Evolutionary conservation across 257 asterid genomes (phyloP), one percentile per base, ranked within the genome.

Genomic region (Nicotiana undulata): DNA sequence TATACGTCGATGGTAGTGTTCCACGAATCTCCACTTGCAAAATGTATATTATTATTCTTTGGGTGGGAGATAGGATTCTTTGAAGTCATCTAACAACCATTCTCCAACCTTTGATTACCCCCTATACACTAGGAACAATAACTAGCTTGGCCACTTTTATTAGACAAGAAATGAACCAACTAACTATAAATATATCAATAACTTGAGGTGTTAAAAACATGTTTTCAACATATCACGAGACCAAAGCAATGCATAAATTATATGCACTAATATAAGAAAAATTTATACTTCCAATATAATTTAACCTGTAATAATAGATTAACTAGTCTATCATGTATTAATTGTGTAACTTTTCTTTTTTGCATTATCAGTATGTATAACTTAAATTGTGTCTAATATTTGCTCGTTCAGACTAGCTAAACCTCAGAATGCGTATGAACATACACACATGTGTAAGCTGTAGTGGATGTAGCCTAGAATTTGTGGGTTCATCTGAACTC

Each of bases 1-100:
- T 49, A 49, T 83, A 85, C 78, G 79, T 89, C 85, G 12, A 63
- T 75, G 79, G 83, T 80, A 78, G 84, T 88, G 87, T 83, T 85
- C 79, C 81, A 79, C 56, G 74, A 83, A 79, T 56, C 83, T 52
- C 81, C 86, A 83, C 82, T 55, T 59, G 55, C 79, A 76, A 79
- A 63, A 78, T 52, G 11, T 40, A 77, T 32, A 84, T 51, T 76
- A 52, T 40, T 70, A 72, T 72, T 72, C 20, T 40, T 40, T 72
- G 40, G 24, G 78, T 72, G 61, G 78, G 53, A 37, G 49, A 59
- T 59, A 59, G 40, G 46, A 26, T 44, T 67, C 56, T 24, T 16
- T 79, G 5, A 53, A 75, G 15, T 66, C 75, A 22, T 64, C 22
- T 29, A 79, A 44, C 59, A 52, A 12, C 51, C 49, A 22, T 46